Conservation (phyloP, 2,329 filamentous ascomycete species). For the Paecilomyces dactylethromorphus region DNA sequence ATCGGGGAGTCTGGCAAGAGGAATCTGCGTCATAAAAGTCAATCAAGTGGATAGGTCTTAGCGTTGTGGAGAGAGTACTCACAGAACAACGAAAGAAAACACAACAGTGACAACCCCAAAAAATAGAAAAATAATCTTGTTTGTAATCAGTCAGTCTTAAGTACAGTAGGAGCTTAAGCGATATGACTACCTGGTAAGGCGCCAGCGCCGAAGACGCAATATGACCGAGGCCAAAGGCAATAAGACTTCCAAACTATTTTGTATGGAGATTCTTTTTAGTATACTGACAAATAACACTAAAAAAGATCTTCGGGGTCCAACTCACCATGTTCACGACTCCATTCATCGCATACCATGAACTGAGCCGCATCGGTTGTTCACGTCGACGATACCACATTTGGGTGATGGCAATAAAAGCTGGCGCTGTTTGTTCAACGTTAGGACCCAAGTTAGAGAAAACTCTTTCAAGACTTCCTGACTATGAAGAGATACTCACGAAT, state of each 20-base stretch:
- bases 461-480: background rate
- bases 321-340: constrained; percentile 48
- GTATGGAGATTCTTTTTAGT: background rate
- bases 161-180: background rate
- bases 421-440: constrained; percentile 27
- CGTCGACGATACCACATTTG: constrained; percentile 51
- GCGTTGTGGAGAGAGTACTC: constrained; percentile 3
- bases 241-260: constrained; percentile 42
- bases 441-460: background rate
- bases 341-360: constrained; percentile 51
- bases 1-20: constrained; percentile 61
- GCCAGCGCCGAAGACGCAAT: constrained; percentile 38
- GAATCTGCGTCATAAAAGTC: constrained; percentile 14
- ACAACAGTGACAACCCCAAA: constrained; percentile 47
- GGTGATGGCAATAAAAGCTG: constrained; percentile 47
- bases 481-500: constrained; percentile 18
- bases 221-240: constrained; percentile 48
- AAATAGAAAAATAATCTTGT: constrained; percentile 43
- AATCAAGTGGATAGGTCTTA: background rate
- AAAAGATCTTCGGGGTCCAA: background rate
- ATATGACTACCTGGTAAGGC: constrained; percentile 44
- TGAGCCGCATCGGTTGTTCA: constrained; percentile 46
- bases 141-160: background rate
- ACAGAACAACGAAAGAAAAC: constrained; percentile 46
- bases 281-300: background rate